Conservation (phyloP, 2,329 filamentous ascomycete genomes). For the Cladophialophora chaetospira region DNA sequence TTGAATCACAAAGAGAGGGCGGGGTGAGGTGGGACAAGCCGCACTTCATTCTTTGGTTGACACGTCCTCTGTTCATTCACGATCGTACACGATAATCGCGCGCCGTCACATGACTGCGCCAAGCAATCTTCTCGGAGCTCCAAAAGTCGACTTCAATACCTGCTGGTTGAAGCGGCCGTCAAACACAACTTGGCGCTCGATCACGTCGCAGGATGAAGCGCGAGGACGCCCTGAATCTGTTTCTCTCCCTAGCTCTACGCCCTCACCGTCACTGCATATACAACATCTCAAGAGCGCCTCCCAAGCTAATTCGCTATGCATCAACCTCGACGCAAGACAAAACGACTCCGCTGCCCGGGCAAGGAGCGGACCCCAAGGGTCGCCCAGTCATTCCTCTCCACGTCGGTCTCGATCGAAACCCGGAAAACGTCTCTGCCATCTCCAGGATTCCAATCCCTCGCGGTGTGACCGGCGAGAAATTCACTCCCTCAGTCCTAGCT, state of each 20-base stretch:
- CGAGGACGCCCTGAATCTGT: slow-evolving; percentile 20
- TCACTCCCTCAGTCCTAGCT: slow-evolving; percentile 56
- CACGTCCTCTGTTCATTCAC: slow-evolving; percentile 9
- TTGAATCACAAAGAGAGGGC: slow-evolving; percentile 12
- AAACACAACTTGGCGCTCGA: not conserved
- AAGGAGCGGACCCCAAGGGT: slow-evolving; percentile 1
- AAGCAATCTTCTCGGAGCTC: slow-evolving; percentile 7
- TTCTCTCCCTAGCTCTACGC: slow-evolving; percentile 28
- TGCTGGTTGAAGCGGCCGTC: not conserved
- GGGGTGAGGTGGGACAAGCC: slow-evolving; percentile 21
- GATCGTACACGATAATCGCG: slow-evolving; percentile 9
- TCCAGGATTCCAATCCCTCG: slow-evolving; percentile 32
- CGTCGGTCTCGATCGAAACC: slow-evolving; percentile 32
- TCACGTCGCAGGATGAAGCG: slow-evolving; percentile 17
- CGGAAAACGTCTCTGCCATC: slow-evolving; percentile 29
- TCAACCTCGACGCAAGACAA: slow-evolving; percentile 19
- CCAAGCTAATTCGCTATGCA: slow-evolving; percentile 13
- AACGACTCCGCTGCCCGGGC: not conserved
- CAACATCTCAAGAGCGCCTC: slow-evolving; percentile 6
- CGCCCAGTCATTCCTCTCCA: slow-evolving; percentile 27
- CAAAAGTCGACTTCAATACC: not conserved
- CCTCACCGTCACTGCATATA: slow-evolving; percentile 28
- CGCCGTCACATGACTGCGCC: slow-evolving; percentile 23
- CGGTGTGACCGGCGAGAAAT: slow-evolving; percentile 43
- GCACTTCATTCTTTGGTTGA: slow-evolving; percentile 8